Evolutionary conservation across 495 filamentous ascomycete species (phyloP).

Genomic region (Penicillium coffeae): DNA sequence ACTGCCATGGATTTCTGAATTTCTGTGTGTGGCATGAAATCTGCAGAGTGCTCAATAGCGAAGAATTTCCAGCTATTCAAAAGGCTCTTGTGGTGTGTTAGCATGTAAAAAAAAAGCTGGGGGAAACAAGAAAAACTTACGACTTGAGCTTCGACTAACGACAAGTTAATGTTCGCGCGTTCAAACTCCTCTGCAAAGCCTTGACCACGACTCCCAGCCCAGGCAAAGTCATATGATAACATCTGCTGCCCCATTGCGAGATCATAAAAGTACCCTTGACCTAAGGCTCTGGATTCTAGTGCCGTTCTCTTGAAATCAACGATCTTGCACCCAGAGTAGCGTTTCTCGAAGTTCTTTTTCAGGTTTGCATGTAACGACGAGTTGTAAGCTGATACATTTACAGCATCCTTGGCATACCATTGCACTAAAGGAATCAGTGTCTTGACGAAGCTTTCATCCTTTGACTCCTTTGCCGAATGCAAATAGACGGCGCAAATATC

Average conservation of each 20-base stretch:
- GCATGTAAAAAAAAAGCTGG: constrained; percentile 20
- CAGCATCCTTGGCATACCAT: constrained; percentile 72
- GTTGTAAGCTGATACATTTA: constrained; percentile 74
- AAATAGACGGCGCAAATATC: constrained; percentile 90
- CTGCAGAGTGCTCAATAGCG: constrained; percentile 73
- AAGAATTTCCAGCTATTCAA: constrained; percentile 88
- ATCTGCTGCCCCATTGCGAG: constrained; percentile 66
- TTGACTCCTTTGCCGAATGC: constrained; percentile 71
- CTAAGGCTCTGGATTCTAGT: constrained; percentile 58
- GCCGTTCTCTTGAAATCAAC: constrained; percentile 72
- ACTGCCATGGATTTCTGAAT: constrained; percentile 63
- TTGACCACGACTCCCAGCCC: constrained; percentile 61
- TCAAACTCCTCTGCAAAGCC: constrained; percentile 79
- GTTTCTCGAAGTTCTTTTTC: constrained; percentile 74
- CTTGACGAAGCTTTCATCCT: constrained; percentile 60
- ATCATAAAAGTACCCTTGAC: constrained; percentile 77
- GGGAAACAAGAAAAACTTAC: constrained; percentile 47
- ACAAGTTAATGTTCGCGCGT: constrained; percentile 83
- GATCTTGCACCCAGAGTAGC: constrained; percentile 66
- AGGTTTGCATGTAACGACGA: constrained; percentile 79
- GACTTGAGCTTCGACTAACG: constrained; percentile 85
- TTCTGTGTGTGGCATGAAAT: constrained; percentile 56
- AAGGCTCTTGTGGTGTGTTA: constrained; percentile 52
- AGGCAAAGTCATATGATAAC: constrained; percentile 70
- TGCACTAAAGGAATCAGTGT: constrained; percentile 67